phyloP scores from a whole-genome alignment of 768 basidiomycete species.

The Tephrocybe sp. region DNA sequence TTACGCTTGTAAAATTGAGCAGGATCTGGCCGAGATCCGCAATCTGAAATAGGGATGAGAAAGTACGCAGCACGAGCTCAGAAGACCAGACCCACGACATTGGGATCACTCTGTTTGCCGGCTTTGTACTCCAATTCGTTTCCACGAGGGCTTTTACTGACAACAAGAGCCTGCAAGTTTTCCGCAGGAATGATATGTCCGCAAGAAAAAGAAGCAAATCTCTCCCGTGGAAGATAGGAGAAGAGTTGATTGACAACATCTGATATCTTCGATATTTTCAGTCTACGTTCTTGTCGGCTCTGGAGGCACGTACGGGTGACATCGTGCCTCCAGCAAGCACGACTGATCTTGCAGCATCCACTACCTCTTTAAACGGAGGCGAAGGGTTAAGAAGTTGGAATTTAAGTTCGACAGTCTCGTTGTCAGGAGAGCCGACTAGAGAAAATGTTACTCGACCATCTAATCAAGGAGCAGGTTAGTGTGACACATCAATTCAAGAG shows the following conservation, averaged over 20 bases:
- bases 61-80: neutral
- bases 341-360: conserved; percentile 79
- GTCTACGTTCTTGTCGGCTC: neutral
- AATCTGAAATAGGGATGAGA: conserved; percentile 42
- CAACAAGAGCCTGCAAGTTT: conserved; percentile 74
- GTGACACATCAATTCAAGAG: neutral
- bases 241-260: conserved; percentile 86
- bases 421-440: conserved; percentile 34
- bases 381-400: conserved; percentile 94
- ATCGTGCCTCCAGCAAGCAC: conserved; percentile 96
- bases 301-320: conserved; percentile 72
- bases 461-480: conserved; percentile 23
- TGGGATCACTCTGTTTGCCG: conserved; percentile 63
- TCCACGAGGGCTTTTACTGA: conserved; percentile 75
- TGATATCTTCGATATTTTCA: conserved; percentile 58
- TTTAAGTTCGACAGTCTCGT: conserved; percentile 64
- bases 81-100: conserved; percentile 46
- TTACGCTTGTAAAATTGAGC: conserved; percentile 72
- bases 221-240: conserved; percentile 54
- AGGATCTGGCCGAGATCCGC: conserved; percentile 83
- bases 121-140: conserved; percentile 80
- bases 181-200: conserved; percentile 86
- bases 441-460: conserved; percentile 78
- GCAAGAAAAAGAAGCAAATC: conserved; percentile 83
- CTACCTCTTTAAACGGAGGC: conserved; percentile 81